Percentiles rank a stretch among this genome's conserved stretches.
Conservation (phyloP, 1,284 basidiomycete genomes). For the Austroboletus novae-zelandiae region DNA sequence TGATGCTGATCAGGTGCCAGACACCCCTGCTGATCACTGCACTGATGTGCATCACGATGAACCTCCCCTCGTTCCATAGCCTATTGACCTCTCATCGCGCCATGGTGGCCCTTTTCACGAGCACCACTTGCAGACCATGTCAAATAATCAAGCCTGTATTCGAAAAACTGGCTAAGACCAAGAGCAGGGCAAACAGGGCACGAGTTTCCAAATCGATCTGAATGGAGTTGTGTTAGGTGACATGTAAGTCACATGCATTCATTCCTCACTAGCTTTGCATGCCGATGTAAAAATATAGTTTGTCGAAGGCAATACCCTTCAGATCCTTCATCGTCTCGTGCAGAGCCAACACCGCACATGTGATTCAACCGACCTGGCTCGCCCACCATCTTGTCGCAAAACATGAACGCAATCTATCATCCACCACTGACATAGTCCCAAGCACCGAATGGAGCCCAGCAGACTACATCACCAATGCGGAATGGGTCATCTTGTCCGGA, state of each 20-base stretch:
- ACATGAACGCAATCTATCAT: not conserved
- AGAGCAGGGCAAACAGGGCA: slow-evolving; percentile 42
- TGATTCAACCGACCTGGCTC: not conserved
- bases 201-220: slow-evolving; percentile 83
- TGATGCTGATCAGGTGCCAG: slow-evolving; percentile 24
- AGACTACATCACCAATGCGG: too few relatives aligned
- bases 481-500: too few relatives aligned
- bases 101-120: slow-evolving; percentile 67
- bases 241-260: too few relatives aligned
- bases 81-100: slow-evolving; percentile 50
- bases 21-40: slow-evolving; percentile 56
- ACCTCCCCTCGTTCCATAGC: slow-evolving; percentile 50
- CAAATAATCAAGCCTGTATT: slow-evolving; percentile 63
- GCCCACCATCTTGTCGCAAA: not conserved
- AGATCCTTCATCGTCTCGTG: not conserved
- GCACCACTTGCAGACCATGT: slow-evolving; percentile 61
- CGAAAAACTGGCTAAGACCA: slow-evolving; percentile 47
- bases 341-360: not conserved
- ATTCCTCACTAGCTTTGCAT: too few relatives aligned
- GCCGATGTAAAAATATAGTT: too few relatives aligned
- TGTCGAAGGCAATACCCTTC: not conserved
- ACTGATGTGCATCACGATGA: slow-evolving; percentile 61
- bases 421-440: not conserved
- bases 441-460: not conserved
- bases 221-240: slow-evolving; percentile 63